phyloP scores from a whole-genome alignment of 2,329 filamentous ascomycete genomes.

The Pestalotiopsis sp. region DNA sequence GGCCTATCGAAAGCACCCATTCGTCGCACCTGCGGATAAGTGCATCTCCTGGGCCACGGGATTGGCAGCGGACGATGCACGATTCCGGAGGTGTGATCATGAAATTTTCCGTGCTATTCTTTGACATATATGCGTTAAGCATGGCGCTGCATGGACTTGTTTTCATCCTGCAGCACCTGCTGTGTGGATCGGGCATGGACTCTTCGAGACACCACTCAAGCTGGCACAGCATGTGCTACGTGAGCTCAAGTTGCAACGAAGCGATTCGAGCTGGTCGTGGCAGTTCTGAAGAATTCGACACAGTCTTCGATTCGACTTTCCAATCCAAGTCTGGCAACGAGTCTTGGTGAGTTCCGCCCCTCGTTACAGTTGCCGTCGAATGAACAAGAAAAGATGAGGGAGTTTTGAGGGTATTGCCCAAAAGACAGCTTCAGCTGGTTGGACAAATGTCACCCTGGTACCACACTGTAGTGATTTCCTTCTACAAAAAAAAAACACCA shows the following conservation, averaged over 20 bases:
- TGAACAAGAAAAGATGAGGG: too few relatives aligned
- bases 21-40: neutral
- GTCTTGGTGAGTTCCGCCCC: too few relatives aligned
- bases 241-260: neutral
- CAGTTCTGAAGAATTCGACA: neutral
- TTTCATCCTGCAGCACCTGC: neutral
- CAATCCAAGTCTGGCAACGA: neutral
- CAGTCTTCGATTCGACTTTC: neutral
- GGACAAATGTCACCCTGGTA: too few relatives aligned
- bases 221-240: neutral
- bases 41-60: neutral
- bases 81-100: neutral
- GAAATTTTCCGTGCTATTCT: neutral
- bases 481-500: too few relatives aligned
- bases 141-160: neutral
- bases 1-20: neutral
- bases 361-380: too few relatives aligned
- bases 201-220: neutral
- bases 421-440: too few relatives aligned
- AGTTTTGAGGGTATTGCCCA: too few relatives aligned
- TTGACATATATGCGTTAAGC: neutral
- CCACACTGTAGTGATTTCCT: too few relatives aligned
- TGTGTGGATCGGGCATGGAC: neutral
- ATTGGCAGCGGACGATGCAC: conserved; percentile 3
- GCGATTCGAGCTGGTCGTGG: neutral